Percentiles rank a stretch among this genome's conserved stretches.
Evolutionary conservation across 352 stramenopile species (phyloP).

Genomic region (Pythium rhizo-oryzae): DNA sequence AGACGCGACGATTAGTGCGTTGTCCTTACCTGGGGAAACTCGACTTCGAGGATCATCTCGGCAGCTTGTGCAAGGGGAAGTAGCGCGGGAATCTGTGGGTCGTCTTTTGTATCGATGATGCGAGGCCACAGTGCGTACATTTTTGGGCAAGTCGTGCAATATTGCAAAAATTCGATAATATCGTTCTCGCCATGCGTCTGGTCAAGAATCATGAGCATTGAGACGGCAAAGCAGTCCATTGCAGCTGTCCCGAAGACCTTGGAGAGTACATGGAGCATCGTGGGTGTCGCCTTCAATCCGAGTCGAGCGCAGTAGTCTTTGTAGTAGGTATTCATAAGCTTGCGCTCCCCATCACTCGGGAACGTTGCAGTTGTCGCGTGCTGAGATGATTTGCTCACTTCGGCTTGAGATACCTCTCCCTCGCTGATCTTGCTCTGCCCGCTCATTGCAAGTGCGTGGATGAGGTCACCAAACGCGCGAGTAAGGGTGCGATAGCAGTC

Average conservation of each 20-base stretch:
- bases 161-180: constrained; percentile 39
- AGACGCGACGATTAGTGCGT: neutral
- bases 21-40: constrained; percentile 52
- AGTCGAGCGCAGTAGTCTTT: constrained; percentile 54
- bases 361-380: neutral
- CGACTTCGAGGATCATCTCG: constrained; percentile 45
- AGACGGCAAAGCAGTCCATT: constrained; percentile 55
- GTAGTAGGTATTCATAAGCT: constrained; percentile 69
- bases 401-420: neutral
- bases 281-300: constrained; percentile 43
- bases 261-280: constrained; percentile 50
- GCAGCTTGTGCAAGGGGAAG: constrained; percentile 42
- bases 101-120: neutral
- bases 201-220: constrained; percentile 59
- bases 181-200: constrained; percentile 36
- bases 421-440: constrained; percentile 38
- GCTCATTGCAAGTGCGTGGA: constrained; percentile 40
- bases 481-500: constrained; percentile 18
- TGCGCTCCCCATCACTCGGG: constrained; percentile 40
- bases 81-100: neutral
- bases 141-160: constrained; percentile 31
- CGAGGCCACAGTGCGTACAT: constrained; percentile 45
- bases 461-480: constrained; percentile 37
- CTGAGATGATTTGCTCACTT: neutral
- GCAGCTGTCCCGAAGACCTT: constrained; percentile 52